Percentiles rank a stretch among this genome's conserved stretches.
Evolutionary conservation across 2,329 filamentous ascomycete genomes (phyloP).

Genomic region (Colletotrichum horii): DNA sequence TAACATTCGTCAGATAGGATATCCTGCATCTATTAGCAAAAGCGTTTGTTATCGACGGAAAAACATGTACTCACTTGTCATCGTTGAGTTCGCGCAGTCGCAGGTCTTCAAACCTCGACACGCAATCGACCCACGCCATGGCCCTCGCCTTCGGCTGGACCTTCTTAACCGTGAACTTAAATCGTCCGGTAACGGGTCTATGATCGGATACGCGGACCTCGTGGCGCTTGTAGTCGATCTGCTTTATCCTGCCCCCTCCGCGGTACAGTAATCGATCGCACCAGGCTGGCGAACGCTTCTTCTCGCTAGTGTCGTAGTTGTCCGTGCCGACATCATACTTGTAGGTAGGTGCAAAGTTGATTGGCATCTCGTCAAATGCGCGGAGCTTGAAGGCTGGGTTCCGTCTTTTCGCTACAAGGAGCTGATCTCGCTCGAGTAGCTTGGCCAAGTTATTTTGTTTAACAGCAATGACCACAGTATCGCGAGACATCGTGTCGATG

Average conservation of each 20-base stretch:
- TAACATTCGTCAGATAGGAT: constrained; percentile 21
- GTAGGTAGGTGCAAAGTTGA: constrained; percentile 94
- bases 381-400: constrained; percentile 90
- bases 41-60: not conserved
- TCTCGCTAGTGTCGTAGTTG: constrained; percentile 92
- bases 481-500: constrained; percentile 95
- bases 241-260: constrained; percentile 80
- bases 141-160: constrained; percentile 72
- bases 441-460: constrained; percentile 82
- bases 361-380: constrained; percentile 88
- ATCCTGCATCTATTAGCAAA: constrained; percentile 6
- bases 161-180: constrained; percentile 84
- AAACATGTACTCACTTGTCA: constrained; percentile 71
- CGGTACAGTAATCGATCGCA: constrained; percentile 93
- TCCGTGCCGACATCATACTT: constrained; percentile 98
- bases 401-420: constrained; percentile 85
- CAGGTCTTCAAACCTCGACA: constrained; percentile 75
- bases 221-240: constrained; percentile 86
- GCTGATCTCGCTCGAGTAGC: constrained; percentile 90
- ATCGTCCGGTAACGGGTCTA: constrained; percentile 85
- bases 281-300: constrained; percentile 93
- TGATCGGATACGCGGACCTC: constrained; percentile 93
- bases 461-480: constrained; percentile 87
- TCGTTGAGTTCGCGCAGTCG: constrained; percentile 71
- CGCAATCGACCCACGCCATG: constrained; percentile 73